Base-by-base conservation (phyloP, 2,329 filamentous ascomycete species). In the Hypoxylon sp. region DNA sequence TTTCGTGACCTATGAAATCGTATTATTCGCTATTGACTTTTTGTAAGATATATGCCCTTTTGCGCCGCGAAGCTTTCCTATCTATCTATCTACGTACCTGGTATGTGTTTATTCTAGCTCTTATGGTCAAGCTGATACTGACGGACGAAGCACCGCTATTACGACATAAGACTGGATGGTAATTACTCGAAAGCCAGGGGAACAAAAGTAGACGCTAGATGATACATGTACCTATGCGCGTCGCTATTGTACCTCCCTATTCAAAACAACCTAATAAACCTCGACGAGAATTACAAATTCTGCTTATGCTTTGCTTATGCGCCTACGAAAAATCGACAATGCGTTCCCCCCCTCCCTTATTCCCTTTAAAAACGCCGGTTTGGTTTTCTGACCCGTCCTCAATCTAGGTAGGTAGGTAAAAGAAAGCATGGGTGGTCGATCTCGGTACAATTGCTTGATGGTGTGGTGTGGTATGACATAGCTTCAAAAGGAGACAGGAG, bases 271-370 rank as follows among this genome's bases (percentile, higher is more conserved):
- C n/a, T 4, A 24, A 3, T 28, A 28, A 15, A 17, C 44, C 15
- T 26, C 17, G n/a, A n/a, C 22, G 20, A 47, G 44, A 47, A 17
- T 28, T 17, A 47, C 41, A 46, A 26, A 46, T 26, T 46, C 13
- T 46, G 41, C 41, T 46, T 46, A 46, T 24, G 41, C 41, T 47
- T 47, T 47, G 13, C 24, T 47, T 28, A 47, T 47, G 44, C 44
- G 20, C 44, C 22, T 24, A 24, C 4, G 6, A 44, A 6, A 19
- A 26, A 26, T 26, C 4, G 11, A 46, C 13, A 15, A 22, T 24
- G 43, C 13, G 5, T 4, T 43, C 39, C 39, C 3, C 4, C 2
- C 41, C 41, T 20, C 20, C 41, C 20, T 4, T 44, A 3, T n/a
- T n/a, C n/a, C 41, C n/a, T 8, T 19, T 46, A 13, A 46, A 13